A percentile compares a stretch with the other conserved stretches of the same genome.
phyloP scores from a whole-genome alignment of 768 basidiomycete genomes.

The Trametes gibbosa region DNA sequence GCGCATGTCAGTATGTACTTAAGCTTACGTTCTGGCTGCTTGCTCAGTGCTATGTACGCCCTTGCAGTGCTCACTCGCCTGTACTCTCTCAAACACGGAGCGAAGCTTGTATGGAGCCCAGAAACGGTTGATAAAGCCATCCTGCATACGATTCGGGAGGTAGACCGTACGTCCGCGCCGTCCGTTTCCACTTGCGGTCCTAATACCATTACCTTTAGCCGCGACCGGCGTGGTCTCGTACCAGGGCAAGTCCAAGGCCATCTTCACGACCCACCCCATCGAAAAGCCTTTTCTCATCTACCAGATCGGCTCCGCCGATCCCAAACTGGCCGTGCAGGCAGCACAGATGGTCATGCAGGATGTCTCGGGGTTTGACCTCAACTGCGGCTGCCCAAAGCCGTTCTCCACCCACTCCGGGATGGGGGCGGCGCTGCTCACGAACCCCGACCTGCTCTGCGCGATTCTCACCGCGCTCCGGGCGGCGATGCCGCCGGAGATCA shows the following conservation, averaged over 20 bases:
- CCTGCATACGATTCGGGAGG: slow-evolving; percentile 74
- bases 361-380: slow-evolving; percentile 92
- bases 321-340: slow-evolving; percentile 88
- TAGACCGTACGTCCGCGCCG: slow-evolving; percentile 65
- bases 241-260: slow-evolving; percentile 76
- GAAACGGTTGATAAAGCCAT: slow-evolving; percentile 97
- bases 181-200: neutral
- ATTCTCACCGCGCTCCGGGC: slow-evolving; percentile 79
- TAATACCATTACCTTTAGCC: slow-evolving; percentile 46
- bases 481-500: slow-evolving; percentile 71
- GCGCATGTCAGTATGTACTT: slow-evolving; percentile 59
- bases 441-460: slow-evolving; percentile 85
- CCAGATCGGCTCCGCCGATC: slow-evolving; percentile 91
- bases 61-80: slow-evolving; percentile 77
- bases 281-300: slow-evolving; percentile 94
- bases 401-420: slow-evolving; percentile 94
- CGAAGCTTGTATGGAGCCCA: slow-evolving; percentile 93
- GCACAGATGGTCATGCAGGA: slow-evolving; percentile 84
- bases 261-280: slow-evolving; percentile 91
- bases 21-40: neutral
- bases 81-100: slow-evolving; percentile 88
- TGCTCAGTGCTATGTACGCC: slow-evolving; percentile 6
- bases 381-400: slow-evolving; percentile 96
- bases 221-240: slow-evolving; percentile 85
- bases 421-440: slow-evolving; percentile 93